phyloP scores from a whole-genome alignment of 1,139 yeast genomes.

The Candida labiduridarum region DNA sequence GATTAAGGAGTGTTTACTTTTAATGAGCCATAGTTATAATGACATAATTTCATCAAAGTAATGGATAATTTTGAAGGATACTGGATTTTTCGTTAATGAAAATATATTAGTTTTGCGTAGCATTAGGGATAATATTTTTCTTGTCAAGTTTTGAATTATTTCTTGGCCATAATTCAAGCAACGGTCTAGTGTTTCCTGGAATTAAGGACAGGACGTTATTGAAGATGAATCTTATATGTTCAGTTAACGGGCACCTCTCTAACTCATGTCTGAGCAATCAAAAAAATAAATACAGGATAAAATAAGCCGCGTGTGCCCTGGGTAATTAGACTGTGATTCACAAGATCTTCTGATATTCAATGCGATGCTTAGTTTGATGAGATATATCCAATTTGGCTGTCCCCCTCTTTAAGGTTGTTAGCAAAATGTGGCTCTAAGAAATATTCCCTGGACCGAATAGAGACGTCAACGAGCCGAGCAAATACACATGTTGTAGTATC shows the following conservation, averaged over 20 bases:
- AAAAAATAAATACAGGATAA: no score
- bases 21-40: neutral
- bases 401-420: neutral
- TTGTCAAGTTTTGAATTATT: neutral
- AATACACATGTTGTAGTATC: neutral
- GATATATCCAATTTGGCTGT: no score
- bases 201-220: neutral
- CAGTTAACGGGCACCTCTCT: no score
- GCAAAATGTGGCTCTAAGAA: neutral
- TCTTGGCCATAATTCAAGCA: neutral
- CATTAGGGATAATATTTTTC: neutral
- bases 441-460: neutral
- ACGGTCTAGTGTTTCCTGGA: neutral
- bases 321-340: no score
- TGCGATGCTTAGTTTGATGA: no score
- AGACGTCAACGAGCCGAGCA: neutral
- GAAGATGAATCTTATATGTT: no score
- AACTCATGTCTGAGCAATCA: no score
- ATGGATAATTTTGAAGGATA: no score
- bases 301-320: no score
- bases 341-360: no score
- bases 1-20: neutral
- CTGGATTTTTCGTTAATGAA: neutral
- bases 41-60: neutral
- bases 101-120: neutral